A percentile compares a stretch with the other conserved stretches of the same genome.
These are phyloP conservation scores for Alliaria petiolata DNA, from an alignment of 345 rosid species.

Conservation along the genomic window DNA sequence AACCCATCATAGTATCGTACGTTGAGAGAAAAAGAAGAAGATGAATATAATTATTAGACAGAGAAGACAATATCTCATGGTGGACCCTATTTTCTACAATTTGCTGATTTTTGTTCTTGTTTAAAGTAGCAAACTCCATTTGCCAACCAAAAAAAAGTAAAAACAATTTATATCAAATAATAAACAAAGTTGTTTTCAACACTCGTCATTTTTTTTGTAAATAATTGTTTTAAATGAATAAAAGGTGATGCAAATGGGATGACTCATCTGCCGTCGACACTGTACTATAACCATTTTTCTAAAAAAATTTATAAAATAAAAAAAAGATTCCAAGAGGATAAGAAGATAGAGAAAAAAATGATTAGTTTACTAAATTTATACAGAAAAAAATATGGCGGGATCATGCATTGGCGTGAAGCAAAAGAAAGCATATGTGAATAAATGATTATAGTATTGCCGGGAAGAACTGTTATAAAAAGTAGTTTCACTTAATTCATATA, in stretches of 20 bases:
- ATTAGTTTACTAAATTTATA: not conserved
- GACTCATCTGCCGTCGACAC: no score
- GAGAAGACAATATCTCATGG: slow-evolving; percentile 5
- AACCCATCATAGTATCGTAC: no score
- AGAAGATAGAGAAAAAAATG: not conserved
- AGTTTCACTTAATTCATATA: no score
- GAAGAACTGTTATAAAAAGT: no score
- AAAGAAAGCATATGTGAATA: slow-evolving; percentile 10
- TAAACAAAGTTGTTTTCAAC: not conserved
- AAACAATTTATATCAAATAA: no score
- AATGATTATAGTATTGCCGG: no score
- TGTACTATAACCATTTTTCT: no score
- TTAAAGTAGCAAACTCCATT: slow-evolving; percentile 12
- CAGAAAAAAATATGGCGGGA: no score
- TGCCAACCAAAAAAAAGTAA: slow-evolving; percentile 2
- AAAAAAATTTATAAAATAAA: no score
- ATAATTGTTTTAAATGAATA: not conserved
- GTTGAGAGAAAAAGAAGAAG: no score
- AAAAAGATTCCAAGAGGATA: slow-evolving; percentile 25
- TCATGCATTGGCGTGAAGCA: slow-evolving; percentile 13
- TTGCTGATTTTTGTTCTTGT: slow-evolving; percentile 11
- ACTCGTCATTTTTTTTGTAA: not conserved
- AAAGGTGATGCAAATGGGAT: slow-evolving; percentile 16
- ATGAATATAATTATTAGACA: no score
- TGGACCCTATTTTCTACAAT: slow-evolving; percentile 10